Conservation (phyloP, 2,329 filamentous ascomycete species). For the Rhinocladiella similis region DNA sequence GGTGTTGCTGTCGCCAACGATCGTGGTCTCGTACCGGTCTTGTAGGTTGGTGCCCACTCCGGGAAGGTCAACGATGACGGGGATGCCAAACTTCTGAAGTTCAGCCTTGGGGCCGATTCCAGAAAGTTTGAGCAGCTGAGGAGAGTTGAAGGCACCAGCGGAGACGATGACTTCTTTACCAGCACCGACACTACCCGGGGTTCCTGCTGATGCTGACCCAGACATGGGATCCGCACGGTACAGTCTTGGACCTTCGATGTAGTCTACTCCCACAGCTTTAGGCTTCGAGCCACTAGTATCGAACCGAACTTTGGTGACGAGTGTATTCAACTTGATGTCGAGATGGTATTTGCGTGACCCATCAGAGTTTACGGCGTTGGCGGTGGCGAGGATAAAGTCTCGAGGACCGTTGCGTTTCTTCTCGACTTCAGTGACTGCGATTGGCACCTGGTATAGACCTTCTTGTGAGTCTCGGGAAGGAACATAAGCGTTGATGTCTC, state of each 20-base stretch:
- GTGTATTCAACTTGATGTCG: conserved; percentile 52
- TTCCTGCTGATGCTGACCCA: conserved; percentile 32
- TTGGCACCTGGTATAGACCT: conserved; percentile 59
- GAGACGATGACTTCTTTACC: conserved; percentile 49
- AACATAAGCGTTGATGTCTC: conserved; percentile 54
- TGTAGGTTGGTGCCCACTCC: conserved; percentile 66
- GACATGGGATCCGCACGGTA: conserved; percentile 49
- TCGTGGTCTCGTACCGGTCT: conserved; percentile 55
- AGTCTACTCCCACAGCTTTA: conserved; percentile 51
- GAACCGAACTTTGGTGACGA: conserved; percentile 50
- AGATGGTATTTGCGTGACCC: conserved; percentile 58
- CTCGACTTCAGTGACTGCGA: conserved; percentile 51
- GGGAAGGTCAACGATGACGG: conserved; percentile 55
- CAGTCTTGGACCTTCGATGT: conserved; percentile 48
- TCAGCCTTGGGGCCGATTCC: conserved; percentile 61
- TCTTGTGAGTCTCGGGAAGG: conserved; percentile 47
- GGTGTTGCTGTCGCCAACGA: conserved; percentile 45
- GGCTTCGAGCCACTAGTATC: conserved; percentile 40
- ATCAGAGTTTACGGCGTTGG: conserved; percentile 50
- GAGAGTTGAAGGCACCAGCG: conserved; percentile 62
- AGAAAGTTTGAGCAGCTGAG: conserved; percentile 64
- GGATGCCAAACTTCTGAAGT: conserved; percentile 56
- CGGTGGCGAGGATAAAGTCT: conserved; percentile 55
- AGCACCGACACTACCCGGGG: conserved; percentile 39
- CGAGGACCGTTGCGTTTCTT: conserved; percentile 55